Percentiles rank a stretch among this genome's conserved stretches.
phyloP scores from a whole-genome alignment of 345 rosid genomes.

The Linum trigynum region DNA sequence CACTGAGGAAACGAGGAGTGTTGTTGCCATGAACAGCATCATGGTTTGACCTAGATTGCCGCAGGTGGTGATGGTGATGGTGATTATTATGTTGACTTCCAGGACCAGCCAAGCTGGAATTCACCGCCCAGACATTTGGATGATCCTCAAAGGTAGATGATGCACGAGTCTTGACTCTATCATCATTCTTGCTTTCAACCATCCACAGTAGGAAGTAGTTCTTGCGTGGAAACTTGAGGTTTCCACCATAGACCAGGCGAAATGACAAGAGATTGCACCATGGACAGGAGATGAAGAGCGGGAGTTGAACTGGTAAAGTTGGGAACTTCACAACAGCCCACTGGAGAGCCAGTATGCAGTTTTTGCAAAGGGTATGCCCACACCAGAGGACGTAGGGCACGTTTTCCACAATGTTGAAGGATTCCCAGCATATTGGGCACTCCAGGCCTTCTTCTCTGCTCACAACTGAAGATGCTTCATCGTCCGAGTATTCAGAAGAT shows the following conservation, averaged over 20 bases:
- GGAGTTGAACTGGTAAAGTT: conserved; percentile 68
- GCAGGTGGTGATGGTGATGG: conserved; percentile 23
- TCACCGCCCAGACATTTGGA: neutral
- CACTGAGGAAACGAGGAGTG: conserved; percentile 17
- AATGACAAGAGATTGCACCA: conserved; percentile 86
- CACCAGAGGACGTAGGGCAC: conserved; percentile 90
- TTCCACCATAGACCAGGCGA: conserved; percentile 63
- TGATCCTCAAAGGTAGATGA: conserved; percentile 25
- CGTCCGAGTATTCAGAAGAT: conserved; percentile 59
- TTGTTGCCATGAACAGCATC: conserved; percentile 19
- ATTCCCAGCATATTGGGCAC: conserved; percentile 88
- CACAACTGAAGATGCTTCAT: conserved; percentile 46
- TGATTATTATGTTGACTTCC: conserved; percentile 15
- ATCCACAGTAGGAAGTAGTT: conserved; percentile 90
- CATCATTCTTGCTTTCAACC: conserved; percentile 86
- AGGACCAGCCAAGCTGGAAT: conserved; percentile 15
- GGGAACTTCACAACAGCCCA: conserved; percentile 72
- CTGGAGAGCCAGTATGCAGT: conserved; percentile 73
- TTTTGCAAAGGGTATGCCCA: conserved; percentile 84
- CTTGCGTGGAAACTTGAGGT: conserved; percentile 69
- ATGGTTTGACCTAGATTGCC: conserved; percentile 29
- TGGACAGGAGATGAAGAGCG: conserved; percentile 79
- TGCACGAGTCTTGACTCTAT: conserved; percentile 33
- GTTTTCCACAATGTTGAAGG: conserved; percentile 85
- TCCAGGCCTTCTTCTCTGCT: conserved; percentile 65